Conservation (phyloP, 352 stramenopile species). For the Hyphochytrium catenoides region DNA sequence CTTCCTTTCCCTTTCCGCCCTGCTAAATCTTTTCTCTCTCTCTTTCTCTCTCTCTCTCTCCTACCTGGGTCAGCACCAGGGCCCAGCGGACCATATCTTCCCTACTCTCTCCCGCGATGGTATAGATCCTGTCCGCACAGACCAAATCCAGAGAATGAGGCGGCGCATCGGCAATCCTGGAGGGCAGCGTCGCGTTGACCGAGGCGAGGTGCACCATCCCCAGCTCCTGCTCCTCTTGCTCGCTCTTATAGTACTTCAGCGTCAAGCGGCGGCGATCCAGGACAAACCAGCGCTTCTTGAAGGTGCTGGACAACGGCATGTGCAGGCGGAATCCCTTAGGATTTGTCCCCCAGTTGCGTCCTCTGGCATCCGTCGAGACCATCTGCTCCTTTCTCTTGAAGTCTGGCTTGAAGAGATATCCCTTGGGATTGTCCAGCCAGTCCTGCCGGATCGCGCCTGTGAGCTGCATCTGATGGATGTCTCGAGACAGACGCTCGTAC, state of each 20-base stretch:
- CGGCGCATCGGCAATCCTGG: constrained; percentile 56
- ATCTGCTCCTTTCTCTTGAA: constrained; percentile 62
- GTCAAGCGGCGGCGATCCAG: constrained; percentile 68
- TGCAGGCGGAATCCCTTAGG: constrained; percentile 44
- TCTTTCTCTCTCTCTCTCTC: no score
- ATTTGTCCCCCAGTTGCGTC: constrained; percentile 28
- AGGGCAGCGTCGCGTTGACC: constrained; percentile 55
- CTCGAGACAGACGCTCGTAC: constrained; percentile 64
- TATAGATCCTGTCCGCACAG: constrained; percentile 63
- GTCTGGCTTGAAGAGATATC: constrained; percentile 57
- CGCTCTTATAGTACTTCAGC: constrained; percentile 58
- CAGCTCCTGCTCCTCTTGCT: constrained; percentile 56
- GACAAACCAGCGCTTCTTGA: constrained; percentile 57
- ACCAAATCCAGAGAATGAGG: constrained; percentile 58
- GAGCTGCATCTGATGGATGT: constrained; percentile 66
- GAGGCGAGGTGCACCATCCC: constrained; percentile 59
- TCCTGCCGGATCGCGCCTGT: constrained; percentile 62
- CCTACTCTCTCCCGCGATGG: constrained; percentile 44
- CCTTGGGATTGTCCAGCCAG: constrained; percentile 66
- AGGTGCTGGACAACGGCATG: constrained; percentile 43
- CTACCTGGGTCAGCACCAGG: constrained; percentile 52
- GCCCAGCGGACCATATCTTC: constrained; percentile 69
- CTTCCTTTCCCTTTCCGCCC: no score
- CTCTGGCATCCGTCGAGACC: no score
- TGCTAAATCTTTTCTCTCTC: no score